phyloP scores from a whole-genome alignment of 257 asterid genomes.

The Echium plantagineum region DNA sequence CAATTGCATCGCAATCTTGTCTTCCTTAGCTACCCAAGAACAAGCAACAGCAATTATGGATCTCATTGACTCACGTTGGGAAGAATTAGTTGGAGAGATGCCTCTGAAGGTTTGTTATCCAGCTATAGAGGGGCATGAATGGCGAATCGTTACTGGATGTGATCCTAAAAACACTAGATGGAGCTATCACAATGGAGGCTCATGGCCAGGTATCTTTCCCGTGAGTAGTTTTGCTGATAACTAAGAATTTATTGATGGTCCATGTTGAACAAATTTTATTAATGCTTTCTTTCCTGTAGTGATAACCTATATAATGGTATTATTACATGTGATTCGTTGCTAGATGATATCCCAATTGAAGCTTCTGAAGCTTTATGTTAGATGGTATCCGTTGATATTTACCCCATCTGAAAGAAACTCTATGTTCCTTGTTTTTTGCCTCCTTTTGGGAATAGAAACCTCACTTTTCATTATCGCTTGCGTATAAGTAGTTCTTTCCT shows the following conservation, averaged over 20 bases:
- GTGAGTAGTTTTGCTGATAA: no score
- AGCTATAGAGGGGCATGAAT: neutral
- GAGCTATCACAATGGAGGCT: neutral
- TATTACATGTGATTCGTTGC: neutral
- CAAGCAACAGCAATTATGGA: neutral
- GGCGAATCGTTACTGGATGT: neutral
- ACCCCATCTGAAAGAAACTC: neutral
- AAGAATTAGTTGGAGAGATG: neutral
- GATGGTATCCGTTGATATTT: neutral
- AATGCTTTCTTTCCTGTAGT: no score
- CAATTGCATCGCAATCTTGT: neutral
- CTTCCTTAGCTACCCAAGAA: neutral
- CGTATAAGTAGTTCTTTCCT: neutral
- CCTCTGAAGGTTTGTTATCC: neutral
- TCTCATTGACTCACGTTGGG: neutral
- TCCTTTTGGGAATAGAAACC: neutral
- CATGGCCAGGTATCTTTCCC: neutral
- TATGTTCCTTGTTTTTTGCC: neutral
- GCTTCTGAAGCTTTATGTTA: no score
- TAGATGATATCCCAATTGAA: no score
- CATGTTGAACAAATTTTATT: no score
- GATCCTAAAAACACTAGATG: neutral
- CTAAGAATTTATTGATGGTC: no score
- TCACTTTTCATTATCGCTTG: neutral
- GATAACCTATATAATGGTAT: no score